Conservation (phyloP, 208 protist genomes). For the Wallacemonas sp. region DNA sequence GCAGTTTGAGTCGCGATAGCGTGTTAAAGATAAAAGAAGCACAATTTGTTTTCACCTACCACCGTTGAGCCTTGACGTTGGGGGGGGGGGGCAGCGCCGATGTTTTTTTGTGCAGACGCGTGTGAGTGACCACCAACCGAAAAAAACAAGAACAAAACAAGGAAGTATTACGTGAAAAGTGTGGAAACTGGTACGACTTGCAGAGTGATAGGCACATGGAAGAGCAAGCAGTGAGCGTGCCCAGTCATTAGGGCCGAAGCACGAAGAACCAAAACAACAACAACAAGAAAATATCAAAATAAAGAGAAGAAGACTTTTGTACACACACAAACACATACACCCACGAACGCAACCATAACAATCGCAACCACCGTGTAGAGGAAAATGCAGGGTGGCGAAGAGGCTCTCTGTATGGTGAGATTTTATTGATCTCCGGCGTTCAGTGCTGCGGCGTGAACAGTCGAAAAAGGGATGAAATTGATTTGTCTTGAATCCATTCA, state of each 20-base stretch:
- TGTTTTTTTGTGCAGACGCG: no score
- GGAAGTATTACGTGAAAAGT: background rate
- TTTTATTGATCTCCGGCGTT: no score
- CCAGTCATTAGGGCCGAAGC: background rate
- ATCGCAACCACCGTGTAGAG: background rate
- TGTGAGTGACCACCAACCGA: background rate
- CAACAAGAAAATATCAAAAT: background rate
- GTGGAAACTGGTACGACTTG: constrained; percentile 5
- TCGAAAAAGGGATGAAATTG: no score
- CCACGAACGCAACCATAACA: background rate
- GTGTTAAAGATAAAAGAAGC: no score
- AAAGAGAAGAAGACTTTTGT: background rate
- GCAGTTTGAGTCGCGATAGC: no score
- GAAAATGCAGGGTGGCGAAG: background rate
- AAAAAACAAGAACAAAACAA: constrained; percentile 17
- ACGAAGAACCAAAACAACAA: constrained; percentile 1
- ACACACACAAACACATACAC: constrained; percentile 6
- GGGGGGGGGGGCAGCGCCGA: no score
- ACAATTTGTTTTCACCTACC: no score
- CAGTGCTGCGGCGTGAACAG: no score
- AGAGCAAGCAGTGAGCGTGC: constrained; percentile 14
- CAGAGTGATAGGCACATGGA: constrained; percentile 6
- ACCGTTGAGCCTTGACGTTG: no score
- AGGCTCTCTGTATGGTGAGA: background rate
- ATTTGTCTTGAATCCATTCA: no score